Evolutionary conservation across 257 asterid species (phyloP), one percentile per base, ranked within the genome.

Genomic region (Solanum bulbocastanum): DNA sequence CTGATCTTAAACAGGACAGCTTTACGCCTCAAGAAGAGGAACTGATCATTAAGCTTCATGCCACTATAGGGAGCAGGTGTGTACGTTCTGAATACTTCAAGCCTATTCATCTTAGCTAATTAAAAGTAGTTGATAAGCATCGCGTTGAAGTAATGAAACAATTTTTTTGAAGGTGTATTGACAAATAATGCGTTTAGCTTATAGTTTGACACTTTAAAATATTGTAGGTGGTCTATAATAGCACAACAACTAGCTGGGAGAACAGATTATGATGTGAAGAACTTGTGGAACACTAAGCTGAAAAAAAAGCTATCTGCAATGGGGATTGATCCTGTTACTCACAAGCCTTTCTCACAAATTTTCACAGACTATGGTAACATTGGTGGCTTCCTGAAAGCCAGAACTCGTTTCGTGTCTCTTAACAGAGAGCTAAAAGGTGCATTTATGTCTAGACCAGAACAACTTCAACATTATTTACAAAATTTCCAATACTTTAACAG

Each of bases 251-350:
- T 96, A 13, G 96, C 95, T 0, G 99, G 96, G 37, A 93, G 92
- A 90, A 93, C 97, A 6, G 98, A 95, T 27, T 91, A 83, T 52
- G 99, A 95, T 60, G 97, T 94, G 84, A 95, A 96, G 86, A 88
- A 88, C 86, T 68, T 94, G 8, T 96, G 99, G 99, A 96, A 96
- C 91, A 93, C 94, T 6, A 96, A 94, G 68, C 87, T 96, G 16
- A 93, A 95, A 56, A 96, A 95, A 94, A 96, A 93, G 92, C 97
- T 96, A 1, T 90, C 97, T 0, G 98, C 98, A 66, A 94, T 94
- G 94, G 98, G 99, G 42, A 96, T 96, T 35, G 99, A 96, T 91
- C 99, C 98, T 0, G 95, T 95, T 8, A 96, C 99, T 16, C 99
- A 95, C 84, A 94, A 94, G 78, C 98, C 99, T 11, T 96, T 94